A percentile compares a stretch with the other conserved stretches of the same genome.
These are phyloP conservation scores for Ormosia semicastrata DNA, from an alignment of 306 rosid species.

Conservation along the genomic window DNA sequence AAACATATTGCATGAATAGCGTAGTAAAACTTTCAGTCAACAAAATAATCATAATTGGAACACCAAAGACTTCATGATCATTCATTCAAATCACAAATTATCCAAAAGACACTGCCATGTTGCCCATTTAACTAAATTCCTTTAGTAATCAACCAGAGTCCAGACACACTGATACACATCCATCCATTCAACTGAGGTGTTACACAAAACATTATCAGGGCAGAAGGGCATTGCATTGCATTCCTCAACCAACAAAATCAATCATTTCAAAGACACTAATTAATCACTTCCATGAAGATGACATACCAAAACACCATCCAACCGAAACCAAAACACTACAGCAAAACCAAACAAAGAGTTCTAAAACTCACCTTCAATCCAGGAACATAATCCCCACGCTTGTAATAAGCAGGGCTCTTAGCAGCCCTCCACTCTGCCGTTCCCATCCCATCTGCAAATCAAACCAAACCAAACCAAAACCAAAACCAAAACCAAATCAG, in stretches of 20 bases:
- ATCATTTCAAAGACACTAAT: background rate
- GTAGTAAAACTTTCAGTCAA: background rate
- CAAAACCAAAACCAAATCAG: background rate
- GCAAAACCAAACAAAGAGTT: background rate
- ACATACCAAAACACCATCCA: background rate
- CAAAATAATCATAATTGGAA: background rate
- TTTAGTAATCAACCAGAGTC: background rate
- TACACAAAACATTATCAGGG: background rate
- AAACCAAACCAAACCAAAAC: slow-evolving; percentile 23
- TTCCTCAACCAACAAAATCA: background rate
- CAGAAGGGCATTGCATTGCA: background rate
- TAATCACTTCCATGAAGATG: slow-evolving; percentile 3
- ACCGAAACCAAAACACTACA: background rate
- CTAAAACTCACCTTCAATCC: slow-evolving; percentile 71
- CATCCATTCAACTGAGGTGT: background rate
- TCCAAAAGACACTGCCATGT: background rate
- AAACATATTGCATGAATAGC: background rate
- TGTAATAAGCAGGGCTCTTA: slow-evolving; percentile 83
- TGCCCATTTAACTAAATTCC: background rate
- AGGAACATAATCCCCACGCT: slow-evolving; percentile 96
- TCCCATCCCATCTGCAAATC: slow-evolving; percentile 84
- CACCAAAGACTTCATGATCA: background rate
- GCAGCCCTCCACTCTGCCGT: slow-evolving; percentile 99
- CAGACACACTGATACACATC: background rate
- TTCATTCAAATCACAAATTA: background rate